Conservation (phyloP, 1,139 yeast genomes). For the Nakaseomyces delphensis region DNA sequence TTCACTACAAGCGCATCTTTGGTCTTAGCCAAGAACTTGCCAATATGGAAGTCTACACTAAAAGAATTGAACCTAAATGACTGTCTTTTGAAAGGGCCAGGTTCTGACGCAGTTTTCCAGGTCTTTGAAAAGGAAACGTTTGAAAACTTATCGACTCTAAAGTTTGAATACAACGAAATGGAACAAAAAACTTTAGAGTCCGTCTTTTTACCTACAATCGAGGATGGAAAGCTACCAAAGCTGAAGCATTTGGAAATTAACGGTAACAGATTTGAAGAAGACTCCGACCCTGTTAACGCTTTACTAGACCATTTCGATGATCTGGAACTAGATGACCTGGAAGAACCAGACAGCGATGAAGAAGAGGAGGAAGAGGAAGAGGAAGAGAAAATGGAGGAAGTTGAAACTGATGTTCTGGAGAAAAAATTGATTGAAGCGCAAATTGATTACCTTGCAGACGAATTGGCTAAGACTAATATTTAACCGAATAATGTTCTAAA, state of each 20-base stretch:
- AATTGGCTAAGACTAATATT: slow-evolving; percentile 47
- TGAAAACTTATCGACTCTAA: slow-evolving; percentile 46
- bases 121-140: slow-evolving; percentile 39
- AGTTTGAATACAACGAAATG: slow-evolving; percentile 85
- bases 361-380: slow-evolving; percentile 67
- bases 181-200: slow-evolving; percentile 50
- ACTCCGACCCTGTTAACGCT: slow-evolving; percentile 47
- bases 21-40: slow-evolving; percentile 55
- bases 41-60: slow-evolving; percentile 46
- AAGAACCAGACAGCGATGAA: slow-evolving; percentile 79
- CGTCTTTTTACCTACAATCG: slow-evolving; percentile 44
- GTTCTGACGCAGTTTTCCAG: slow-evolving; percentile 49
- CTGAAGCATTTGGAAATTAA: slow-evolving; percentile 69
- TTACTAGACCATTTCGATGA: slow-evolving; percentile 54
- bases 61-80: slow-evolving; percentile 80
- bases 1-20: slow-evolving; percentile 76
- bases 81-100: slow-evolving; percentile 73
- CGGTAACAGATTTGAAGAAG: slow-evolving; percentile 86
- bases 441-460: slow-evolving; percentile 52
- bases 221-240: slow-evolving; percentile 48
- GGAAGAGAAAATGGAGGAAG: slow-evolving; percentile 53
- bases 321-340: slow-evolving; percentile 88
- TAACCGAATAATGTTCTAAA: not conserved
- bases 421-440: slow-evolving; percentile 42
- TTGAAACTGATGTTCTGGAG: slow-evolving; percentile 51